These are phyloP conservation scores for Torulaspora indica DNA, from an alignment of 805 yeast genomes.

Conservation along the genomic window DNA sequence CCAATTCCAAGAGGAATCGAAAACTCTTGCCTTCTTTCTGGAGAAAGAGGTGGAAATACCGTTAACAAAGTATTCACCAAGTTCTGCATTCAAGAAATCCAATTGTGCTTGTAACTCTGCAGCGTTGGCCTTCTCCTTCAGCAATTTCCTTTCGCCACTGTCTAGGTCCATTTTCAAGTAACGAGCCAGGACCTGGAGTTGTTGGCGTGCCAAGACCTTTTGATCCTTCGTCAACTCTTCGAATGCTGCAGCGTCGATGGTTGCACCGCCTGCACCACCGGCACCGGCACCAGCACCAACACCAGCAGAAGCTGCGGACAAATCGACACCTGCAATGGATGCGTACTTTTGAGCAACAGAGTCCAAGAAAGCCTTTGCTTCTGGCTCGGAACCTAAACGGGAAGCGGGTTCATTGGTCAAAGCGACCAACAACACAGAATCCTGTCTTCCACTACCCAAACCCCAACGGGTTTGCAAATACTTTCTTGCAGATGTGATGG, in stretches of 20 bases:
- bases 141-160: constrained; percentile 79
- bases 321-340: constrained; percentile 68
- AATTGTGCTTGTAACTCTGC: constrained; percentile 79
- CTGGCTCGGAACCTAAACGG: constrained; percentile 80
- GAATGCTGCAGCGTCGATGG: constrained; percentile 91
- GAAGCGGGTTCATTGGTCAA: constrained; percentile 86
- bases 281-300: constrained; percentile 48
- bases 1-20: constrained; percentile 99
- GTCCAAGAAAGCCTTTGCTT: constrained; percentile 88
- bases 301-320: constrained; percentile 60
- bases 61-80: constrained; percentile 88
- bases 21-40: constrained; percentile 86
- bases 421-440: constrained; percentile 76
- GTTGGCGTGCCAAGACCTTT: constrained; percentile 47
- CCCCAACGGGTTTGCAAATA: constrained; percentile 92
- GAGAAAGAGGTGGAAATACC: constrained; percentile 91
- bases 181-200: constrained; percentile 86
- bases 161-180: constrained; percentile 90
- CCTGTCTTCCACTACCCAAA: constrained; percentile 90
- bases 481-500: constrained; percentile 86
- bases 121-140: constrained; percentile 75
- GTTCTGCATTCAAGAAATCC: constrained; percentile 66
- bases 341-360: constrained; percentile 81
- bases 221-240: constrained; percentile 55
- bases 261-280: constrained; percentile 72